phyloP scores from a whole-genome alignment of 306 rosid species.

The Gynostemma pentaphyllum region DNA sequence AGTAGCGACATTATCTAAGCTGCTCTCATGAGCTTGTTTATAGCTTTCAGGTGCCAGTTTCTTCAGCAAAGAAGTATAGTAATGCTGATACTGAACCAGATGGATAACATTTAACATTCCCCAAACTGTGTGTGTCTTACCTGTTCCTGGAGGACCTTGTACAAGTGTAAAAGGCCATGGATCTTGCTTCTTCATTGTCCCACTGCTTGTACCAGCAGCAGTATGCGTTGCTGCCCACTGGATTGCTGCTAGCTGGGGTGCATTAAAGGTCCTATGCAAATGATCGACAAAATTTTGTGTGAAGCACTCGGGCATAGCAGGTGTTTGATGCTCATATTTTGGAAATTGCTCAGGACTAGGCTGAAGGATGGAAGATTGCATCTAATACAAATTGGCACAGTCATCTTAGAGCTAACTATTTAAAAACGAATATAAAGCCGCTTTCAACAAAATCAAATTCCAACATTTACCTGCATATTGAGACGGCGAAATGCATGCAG shows the following conservation, averaged over 20 bases:
- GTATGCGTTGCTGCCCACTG: conserved; percentile 99
- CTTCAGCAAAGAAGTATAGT: conserved; percentile 90
- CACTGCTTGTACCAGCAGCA: conserved; percentile 94
- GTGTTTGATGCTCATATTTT: conserved; percentile 81
- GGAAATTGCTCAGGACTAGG: conserved; percentile 98
- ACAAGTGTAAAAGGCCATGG: conserved; percentile 99
- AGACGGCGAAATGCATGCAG: conserved; percentile 97
- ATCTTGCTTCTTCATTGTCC: conserved; percentile 70
- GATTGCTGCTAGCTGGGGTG: conserved; percentile 89
- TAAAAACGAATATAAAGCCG: not conserved
- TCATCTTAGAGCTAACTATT: not conserved
- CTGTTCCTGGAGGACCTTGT: conserved; percentile 99
- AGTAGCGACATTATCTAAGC: conserved; percentile 42
- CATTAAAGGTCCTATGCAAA: conserved; percentile 82
- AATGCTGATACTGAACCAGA: conserved; percentile 96
- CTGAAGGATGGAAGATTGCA: conserved; percentile 95
- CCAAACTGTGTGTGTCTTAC: conserved; percentile 99
- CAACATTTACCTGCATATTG: conserved; percentile 60
- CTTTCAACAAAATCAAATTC: conserved; percentile 1
- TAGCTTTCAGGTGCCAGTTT: conserved; percentile 98
- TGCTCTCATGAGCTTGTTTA: conserved; percentile 77
- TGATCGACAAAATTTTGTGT: conserved; percentile 75
- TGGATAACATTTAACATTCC: conserved; percentile 99
- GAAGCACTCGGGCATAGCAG: conserved; percentile 96
- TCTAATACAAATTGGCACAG: conserved; percentile 35